A percentile compares a stretch with the other conserved stretches of the same genome.
Evolutionary conservation across 2,329 filamentous ascomycete species (phyloP).

Genomic region (Bipolaris victoriae): DNA sequence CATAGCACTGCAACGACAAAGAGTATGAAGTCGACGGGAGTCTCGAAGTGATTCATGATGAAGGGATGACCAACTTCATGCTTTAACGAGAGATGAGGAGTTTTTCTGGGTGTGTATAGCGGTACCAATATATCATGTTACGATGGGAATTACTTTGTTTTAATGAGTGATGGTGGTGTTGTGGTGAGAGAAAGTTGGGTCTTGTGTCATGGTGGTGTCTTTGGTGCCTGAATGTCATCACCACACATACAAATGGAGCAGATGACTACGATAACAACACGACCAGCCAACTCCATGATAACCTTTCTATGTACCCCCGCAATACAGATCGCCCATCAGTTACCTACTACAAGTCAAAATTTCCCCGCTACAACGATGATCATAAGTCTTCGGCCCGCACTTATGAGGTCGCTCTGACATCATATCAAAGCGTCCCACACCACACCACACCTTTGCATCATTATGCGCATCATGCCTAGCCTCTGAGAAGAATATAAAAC

Average conservation of each 20-base stretch:
- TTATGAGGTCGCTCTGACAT: conserved; percentile 32
- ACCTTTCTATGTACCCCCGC: neutral
- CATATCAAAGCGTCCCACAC: conserved; percentile 16
- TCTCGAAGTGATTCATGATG: conserved; percentile 13
- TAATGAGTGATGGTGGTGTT: neutral
- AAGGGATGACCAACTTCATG: conserved; percentile 14
- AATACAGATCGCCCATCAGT: neutral
- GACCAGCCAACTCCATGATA: neutral
- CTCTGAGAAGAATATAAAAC: neutral
- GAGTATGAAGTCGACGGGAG: conserved; percentile 3
- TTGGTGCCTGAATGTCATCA: conserved; percentile 3
- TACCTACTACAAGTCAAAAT: neutral
- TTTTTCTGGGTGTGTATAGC: conserved; percentile 1
- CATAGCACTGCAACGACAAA: neutral
- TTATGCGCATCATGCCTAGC: neutral
- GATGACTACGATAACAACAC: neutral
- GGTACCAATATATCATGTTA: conserved; percentile 5
- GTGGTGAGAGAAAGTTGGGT: neutral
- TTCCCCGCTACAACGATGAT: neutral
- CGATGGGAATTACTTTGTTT: neutral
- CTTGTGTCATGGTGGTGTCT: neutral
- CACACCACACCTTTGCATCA: conserved; percentile 14
- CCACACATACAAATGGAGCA: neutral
- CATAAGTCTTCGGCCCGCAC: neutral
- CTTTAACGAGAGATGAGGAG: conserved; percentile 15